A percentile compares a stretch with the other conserved stretches of the same genome.
These are phyloP conservation scores for Apiotrichum sp. DNA, from an alignment of 1,284 basidiomycete genomes.

Conservation along the genomic window DNA sequence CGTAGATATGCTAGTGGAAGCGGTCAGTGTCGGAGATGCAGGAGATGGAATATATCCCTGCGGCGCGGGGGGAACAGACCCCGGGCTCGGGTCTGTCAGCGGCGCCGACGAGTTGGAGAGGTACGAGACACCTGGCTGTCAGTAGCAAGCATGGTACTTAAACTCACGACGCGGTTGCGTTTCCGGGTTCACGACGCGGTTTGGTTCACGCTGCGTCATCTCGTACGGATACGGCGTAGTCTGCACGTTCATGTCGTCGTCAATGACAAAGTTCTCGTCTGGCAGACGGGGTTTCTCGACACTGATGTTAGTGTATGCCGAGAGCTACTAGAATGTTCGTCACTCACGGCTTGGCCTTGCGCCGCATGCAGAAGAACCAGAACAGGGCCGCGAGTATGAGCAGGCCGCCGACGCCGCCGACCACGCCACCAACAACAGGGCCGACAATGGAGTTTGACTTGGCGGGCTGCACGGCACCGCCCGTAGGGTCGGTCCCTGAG, in stretches of 20 bases:
- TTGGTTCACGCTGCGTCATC: not conserved
- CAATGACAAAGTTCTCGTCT: conserved; percentile 1
- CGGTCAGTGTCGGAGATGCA: not conserved
- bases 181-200: not conserved
- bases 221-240: not conserved
- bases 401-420: not conserved
- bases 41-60: not conserved
- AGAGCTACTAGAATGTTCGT: not conserved
- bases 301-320: not conserved
- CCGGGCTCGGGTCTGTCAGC: not conserved
- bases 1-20: not conserved
- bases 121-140: not conserved
- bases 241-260: not conserved
- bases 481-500: not conserved
- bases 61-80: too few species aligned
- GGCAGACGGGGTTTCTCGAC: not conserved
- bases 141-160: not conserved
- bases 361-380: not conserved
- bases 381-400: not conserved
- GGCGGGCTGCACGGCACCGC: not conserved
- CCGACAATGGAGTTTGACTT: conserved; percentile 1
- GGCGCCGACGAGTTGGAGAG: not conserved
- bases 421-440: not conserved
- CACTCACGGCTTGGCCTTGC: not conserved
- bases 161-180: not conserved